Base-by-base conservation (phyloP, 78 protist genomes). In the Speleostelium caveatum region DNA sequence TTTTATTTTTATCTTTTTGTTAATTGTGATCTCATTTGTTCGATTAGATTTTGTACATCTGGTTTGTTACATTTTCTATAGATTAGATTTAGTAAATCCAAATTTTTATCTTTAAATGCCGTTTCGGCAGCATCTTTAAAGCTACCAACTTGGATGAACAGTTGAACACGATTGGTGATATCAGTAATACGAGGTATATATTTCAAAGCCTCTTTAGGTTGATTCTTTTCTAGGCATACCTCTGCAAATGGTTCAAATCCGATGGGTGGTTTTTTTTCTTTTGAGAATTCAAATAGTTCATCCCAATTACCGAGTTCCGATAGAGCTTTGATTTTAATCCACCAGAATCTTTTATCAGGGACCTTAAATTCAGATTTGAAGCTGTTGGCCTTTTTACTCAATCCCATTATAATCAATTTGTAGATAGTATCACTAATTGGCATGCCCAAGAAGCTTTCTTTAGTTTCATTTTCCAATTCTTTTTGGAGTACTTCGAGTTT, bases 231-330 rank as follows among this genome's bases (percentile, higher is more conserved):
- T 1, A 93, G 59, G 58, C 93, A 77, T 21, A 86, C 96, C 5
- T 86, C 89, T 12, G 75, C 96, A 73, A 94, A 94, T 28, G 93
- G 91, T 62, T 94, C 94, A 30, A 59, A 94, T 8, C 94, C 94
- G 6, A 94, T 76, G 28, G 96, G 96, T 38, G 96, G 60, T 67
- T 86, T 86, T 66, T 93, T 93, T 32, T 86, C 88, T 24, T 59
- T 87, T 14, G 89, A 26, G 19, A 77, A 86, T 33, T 59, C 30
- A 19, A 71, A 41, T 3, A 94, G 63, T 14, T 71, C 91, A 19
- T 71, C 77, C 92, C 75, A 86, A 22, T 87, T 56, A 36, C 24
- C 36, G 30, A 38, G 10, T 0, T 24, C 42, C 14, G 92, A 72
- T 32, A 94, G 80, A 6, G 96, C 92, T 22, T 73, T 87, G 73